Evolutionary conservation across 805 yeast genomes (phyloP).

Genomic region (Yamadazyma endophytica): DNA sequence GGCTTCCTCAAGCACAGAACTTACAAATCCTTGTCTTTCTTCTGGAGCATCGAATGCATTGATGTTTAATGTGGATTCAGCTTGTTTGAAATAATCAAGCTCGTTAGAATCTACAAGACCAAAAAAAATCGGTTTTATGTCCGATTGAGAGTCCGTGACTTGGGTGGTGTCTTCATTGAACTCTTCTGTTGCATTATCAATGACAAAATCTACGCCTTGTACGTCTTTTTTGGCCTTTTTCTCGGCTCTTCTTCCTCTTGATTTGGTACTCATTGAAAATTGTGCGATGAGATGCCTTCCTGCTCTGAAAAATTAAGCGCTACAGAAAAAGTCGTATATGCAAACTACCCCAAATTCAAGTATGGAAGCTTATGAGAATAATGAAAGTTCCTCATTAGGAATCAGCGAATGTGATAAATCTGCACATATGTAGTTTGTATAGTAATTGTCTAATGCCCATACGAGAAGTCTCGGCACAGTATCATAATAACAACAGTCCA

Average conservation of each 20-base stretch:
- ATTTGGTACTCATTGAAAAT: conserved; percentile 14
- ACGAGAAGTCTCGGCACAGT: too few relatives aligned
- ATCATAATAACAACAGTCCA: too few relatives aligned
- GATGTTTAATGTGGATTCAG: conserved; percentile 79
- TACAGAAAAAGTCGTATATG: background rate
- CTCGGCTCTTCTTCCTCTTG: conserved; percentile 43
- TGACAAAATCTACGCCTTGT: conserved; percentile 11
- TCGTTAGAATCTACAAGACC: conserved; percentile 85
- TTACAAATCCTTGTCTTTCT: conserved; percentile 68
- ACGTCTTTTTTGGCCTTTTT: conserved; percentile 21
- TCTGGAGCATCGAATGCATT: conserved; percentile 73
- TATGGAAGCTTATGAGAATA: background rate
- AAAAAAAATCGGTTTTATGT: conserved; percentile 45
- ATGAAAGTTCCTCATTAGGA: background rate
- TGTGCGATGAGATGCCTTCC: background rate
- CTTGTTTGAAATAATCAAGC: conserved; percentile 86
- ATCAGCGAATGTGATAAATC: background rate
- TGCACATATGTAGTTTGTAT: background rate
- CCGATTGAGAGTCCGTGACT: conserved; percentile 3
- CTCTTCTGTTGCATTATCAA: conserved; percentile 5
- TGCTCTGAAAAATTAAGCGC: too few relatives aligned
- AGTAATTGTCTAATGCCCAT: background rate
- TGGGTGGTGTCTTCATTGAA: conserved; percentile 3
- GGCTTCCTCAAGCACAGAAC: conserved; percentile 79
- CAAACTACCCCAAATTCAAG: background rate